Percentiles rank a stretch among this genome's conserved stretches.
Conservation (phyloP, 169 alveolate genomes). For the Plasmodium berghei region DNA sequence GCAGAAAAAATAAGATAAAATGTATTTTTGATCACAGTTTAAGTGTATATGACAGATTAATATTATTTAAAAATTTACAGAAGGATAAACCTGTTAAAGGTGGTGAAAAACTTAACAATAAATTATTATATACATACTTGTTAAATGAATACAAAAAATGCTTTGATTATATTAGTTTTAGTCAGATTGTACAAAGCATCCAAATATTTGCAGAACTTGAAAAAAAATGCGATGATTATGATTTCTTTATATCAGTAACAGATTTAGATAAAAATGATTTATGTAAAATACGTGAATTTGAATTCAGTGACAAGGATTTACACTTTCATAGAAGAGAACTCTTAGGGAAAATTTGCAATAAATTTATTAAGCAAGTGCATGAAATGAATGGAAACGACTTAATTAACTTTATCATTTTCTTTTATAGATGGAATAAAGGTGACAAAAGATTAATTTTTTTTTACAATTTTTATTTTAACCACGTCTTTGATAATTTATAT, state of each 20-base stretch:
- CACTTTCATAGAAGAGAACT: constrained; percentile 59
- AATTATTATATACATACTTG: constrained; percentile 48
- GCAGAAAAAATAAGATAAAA: constrained; percentile 16
- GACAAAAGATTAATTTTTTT: constrained; percentile 47
- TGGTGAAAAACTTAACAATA: constrained; percentile 33
- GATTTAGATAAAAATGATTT: constrained; percentile 40
- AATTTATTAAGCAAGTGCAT: constrained; percentile 42
- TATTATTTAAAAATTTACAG: constrained; percentile 45
- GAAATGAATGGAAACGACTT: constrained; percentile 69
- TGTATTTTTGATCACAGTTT: constrained; percentile 22
- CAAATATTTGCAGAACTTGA: constrained; percentile 54
- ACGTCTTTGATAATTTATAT: constrained; percentile 57
- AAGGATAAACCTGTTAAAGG: constrained; percentile 27
- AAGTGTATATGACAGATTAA: constrained; percentile 37
- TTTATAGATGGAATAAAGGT: constrained; percentile 67
- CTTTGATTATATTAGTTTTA: constrained; percentile 44
- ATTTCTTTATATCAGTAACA: constrained; percentile 38
- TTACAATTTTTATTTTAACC: constrained; percentile 58
- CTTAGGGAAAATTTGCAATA: constrained; percentile 65
- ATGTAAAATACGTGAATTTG: constrained; percentile 33
- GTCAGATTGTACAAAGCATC: constrained; percentile 42
- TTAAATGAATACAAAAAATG: constrained; percentile 53
- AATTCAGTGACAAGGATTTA: constrained; percentile 55
- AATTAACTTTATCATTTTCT: constrained; percentile 58
- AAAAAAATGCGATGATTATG: constrained; percentile 15